A percentile compares a stretch with the other conserved stretches of the same genome.
phyloP scores from a whole-genome alignment of 2,329 filamentous ascomycete genomes.

The Neodidymelliopsis sp. region DNA sequence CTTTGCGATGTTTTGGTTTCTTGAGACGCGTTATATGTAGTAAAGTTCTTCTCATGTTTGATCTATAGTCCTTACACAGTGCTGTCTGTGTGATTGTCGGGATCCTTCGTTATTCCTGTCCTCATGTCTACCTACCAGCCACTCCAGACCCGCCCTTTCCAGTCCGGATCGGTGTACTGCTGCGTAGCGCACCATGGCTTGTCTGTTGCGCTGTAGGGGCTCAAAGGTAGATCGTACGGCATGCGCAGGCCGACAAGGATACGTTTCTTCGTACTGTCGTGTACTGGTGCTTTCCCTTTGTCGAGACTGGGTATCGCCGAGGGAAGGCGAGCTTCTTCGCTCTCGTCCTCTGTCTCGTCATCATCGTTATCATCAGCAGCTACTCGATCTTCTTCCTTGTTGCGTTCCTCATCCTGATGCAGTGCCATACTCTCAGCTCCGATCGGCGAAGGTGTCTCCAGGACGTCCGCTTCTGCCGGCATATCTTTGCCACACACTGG shows the following conservation, averaged over 20 bases:
- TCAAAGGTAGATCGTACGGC: slow-evolving; percentile 82
- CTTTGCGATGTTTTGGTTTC: neutral
- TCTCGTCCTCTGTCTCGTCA: slow-evolving; percentile 7
- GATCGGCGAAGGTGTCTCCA: neutral
- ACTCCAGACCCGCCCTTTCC: slow-evolving; percentile 57
- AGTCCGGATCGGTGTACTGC: slow-evolving; percentile 68
- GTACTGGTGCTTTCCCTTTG: neutral
- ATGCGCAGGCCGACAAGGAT: slow-evolving; percentile 73
- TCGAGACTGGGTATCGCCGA: neutral
- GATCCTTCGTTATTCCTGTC: no score
- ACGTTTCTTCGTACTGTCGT: slow-evolving; percentile 1
- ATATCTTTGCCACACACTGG: slow-evolving; percentile 70
- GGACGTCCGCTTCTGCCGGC: slow-evolving; percentile 44
- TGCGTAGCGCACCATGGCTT: slow-evolving; percentile 78
- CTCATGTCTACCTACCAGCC: slow-evolving; percentile 24
- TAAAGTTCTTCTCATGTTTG: slow-evolving; percentile 4
- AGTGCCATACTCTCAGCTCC: neutral
- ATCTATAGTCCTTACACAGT: neutral
- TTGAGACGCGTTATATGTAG: slow-evolving; percentile 7
- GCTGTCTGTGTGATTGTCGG: no score
- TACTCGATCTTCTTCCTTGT: slow-evolving; percentile 5
- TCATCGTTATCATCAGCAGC: slow-evolving; percentile 17
- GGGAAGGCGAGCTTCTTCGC: neutral
- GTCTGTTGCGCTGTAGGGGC: slow-evolving; percentile 68
- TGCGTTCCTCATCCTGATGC: neutral